Percentiles rank a stretch among this genome's conserved stretches.
phyloP scores from a whole-genome alignment of 352 stramenopile species.

The Pelagophyceae sp. region DNA sequence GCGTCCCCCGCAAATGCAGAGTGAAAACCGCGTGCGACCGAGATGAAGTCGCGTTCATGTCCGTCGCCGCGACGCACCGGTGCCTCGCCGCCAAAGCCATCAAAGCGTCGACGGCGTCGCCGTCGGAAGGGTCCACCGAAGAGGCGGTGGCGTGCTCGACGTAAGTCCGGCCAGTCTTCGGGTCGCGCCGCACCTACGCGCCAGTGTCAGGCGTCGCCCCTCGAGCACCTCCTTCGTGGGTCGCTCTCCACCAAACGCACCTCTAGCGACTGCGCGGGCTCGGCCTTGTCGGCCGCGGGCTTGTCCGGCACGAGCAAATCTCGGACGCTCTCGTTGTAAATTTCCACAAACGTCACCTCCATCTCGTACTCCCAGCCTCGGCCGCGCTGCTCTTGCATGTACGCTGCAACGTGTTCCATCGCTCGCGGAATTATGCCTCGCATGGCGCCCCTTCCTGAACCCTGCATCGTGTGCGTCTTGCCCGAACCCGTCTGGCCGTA shows the following conservation, averaged over 20 bases:
- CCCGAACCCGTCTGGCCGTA: conserved; percentile 81
- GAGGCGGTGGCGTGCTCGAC: conserved; percentile 66
- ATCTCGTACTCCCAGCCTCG: conserved; percentile 91
- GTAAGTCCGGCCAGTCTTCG: conserved; percentile 36
- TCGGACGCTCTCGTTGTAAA: conserved; percentile 99
- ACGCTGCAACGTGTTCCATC: conserved; percentile 84
- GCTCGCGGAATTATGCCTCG: conserved; percentile 92
- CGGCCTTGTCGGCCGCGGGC: conserved; percentile 19
- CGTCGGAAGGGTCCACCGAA: conserved; percentile 52
- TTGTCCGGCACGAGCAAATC: conserved; percentile 78
- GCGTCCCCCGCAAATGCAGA: conserved; percentile 71
- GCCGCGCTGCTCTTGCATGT: conserved; percentile 51
- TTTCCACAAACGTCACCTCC: conserved; percentile 97
- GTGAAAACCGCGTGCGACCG: conserved; percentile 96
- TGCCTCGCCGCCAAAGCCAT: conserved; percentile 72
- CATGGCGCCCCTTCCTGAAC: conserved; percentile 73
- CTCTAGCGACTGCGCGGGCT: conserved; percentile 25
- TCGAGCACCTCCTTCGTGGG: conserved; percentile 17
- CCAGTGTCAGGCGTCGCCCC: conserved; percentile 18
- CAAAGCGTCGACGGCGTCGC: conserved; percentile 44
- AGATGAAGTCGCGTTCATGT: conserved; percentile 97
- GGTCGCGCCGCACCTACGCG: neutral
- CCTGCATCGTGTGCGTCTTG: conserved; percentile 88
- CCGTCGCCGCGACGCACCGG: conserved; percentile 83
- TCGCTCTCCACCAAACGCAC: conserved; percentile 19